Evolutionary conservation across 2,329 filamentous ascomycete species (phyloP), one percentile per base, ranked within the genome.

Genomic region (Hirsutella minnesotensis): DNA sequence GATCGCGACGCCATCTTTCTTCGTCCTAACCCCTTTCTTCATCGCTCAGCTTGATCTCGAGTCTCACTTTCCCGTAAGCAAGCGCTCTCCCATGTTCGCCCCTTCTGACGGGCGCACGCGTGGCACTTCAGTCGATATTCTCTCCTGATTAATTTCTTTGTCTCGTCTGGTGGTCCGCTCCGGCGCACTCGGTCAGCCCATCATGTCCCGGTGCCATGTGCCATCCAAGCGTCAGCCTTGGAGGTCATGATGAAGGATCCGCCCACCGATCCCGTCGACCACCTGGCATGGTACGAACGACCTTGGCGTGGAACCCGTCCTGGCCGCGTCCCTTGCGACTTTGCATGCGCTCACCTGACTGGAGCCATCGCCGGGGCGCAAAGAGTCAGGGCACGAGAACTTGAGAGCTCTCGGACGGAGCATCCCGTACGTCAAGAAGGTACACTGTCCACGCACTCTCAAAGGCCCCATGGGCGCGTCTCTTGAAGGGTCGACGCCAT

Each of bases 151-250:
- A 18, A 18, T 30, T 30, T 15, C 29, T 31, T 9, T 34, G 16
- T 16, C 15, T 35, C 33, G 24, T 27, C 24, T 27, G 24, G 7
- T 27, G 7, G 24, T 12, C 18, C 24, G 19, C 27, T 19, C 35
- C 38, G 30, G 35, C 27, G 35, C 27, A 30, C 3, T 19, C 29
- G 12, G 27, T 41, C 34, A 40, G 27, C 39, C 34, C 34, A 22
- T 41, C 39, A 19, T 30, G 33, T 30, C 38, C 38, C 27, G 36
- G 29, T 35, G 40, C 43, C 39, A 42, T 39, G 22, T 42, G 44
- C 35, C 39, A 41, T 34, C 24, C 19, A 31, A 22, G 34, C 39
- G 20, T 38, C 33, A 34, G 18, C 33, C 24, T 40, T 24, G 12
- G 20, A 18, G 24, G 33, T 18, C 33, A 35, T 35, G 16, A 35